phyloP scores from a whole-genome alignment of 1,284 basidiomycete species.

The Cutaneotrichosporon cavernicola region DNA sequence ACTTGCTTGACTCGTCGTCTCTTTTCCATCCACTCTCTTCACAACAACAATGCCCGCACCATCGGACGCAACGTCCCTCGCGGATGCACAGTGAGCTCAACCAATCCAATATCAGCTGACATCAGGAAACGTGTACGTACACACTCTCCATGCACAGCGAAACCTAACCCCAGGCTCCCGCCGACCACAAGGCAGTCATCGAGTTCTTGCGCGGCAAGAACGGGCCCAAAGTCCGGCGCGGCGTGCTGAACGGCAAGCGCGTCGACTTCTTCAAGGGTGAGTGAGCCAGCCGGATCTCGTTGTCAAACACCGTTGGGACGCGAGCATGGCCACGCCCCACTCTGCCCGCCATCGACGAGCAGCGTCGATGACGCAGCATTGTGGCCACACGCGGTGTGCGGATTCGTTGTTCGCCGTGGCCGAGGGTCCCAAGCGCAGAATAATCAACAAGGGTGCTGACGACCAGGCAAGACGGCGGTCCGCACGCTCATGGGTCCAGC shows the following conservation, averaged over 20 bases:
- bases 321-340: too few relatives aligned
- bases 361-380: too few relatives aligned
- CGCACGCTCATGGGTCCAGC: constrained; percentile 88
- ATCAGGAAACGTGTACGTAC: constrained; percentile 24
- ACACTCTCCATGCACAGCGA: neutral
- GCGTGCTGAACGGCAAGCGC: constrained; percentile 89
- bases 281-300: constrained; percentile 31
- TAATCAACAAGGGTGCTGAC: neutral
- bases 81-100: constrained; percentile 25
- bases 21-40: neutral
- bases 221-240: constrained; percentile 84
- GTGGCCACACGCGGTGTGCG: too few relatives aligned
- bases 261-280: constrained; percentile 97
- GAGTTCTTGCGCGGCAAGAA: constrained; percentile 80
- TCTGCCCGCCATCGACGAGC: too few relatives aligned
- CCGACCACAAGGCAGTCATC: constrained; percentile 73
- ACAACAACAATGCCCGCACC: constrained; percentile 10
- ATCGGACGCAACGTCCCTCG: constrained; percentile 24
- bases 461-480: constrained; percentile 80
- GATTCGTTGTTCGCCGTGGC: too few relatives aligned
- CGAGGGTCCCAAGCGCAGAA: too few relatives aligned
- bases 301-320: too few relatives aligned
- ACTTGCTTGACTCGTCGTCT: neutral
- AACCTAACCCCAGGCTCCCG: constrained; percentile 58
- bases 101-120: neutral